Evolutionary conservation across 192 early-diverging fungal genomes (phyloP).

Genomic region (Linnemannia hyalina): DNA sequence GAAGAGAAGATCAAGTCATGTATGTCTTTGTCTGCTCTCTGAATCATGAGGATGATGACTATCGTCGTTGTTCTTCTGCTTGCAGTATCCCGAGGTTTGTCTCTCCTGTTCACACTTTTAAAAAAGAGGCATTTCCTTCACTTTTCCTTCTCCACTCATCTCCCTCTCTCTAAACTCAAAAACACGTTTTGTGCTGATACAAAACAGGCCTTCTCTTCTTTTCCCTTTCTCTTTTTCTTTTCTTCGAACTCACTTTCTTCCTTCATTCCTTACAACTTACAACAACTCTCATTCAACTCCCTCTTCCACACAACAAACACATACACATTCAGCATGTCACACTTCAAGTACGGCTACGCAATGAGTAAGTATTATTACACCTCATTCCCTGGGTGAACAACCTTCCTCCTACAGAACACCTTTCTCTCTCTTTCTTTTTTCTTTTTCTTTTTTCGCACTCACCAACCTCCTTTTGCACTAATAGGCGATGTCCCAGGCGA

Average conservation of each 20-base stretch:
- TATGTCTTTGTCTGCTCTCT: too few species aligned
- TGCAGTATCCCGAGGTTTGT: too few species aligned
- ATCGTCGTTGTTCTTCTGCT: too few species aligned
- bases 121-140: neutral
- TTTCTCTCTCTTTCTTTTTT: neutral
- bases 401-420: neutral
- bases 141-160: neutral
- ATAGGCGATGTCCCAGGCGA: conserved; percentile 47
- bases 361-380: conserved; percentile 29
- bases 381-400: neutral
- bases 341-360: conserved; percentile 51
- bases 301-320: neutral
- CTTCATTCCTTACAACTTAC: neutral
- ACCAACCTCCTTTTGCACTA: neutral
- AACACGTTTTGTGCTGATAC: neutral
- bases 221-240: neutral
- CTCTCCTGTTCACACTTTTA: neutral
- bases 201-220: too few species aligned
- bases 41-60: too few species aligned
- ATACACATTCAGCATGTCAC: conserved; percentile 19
- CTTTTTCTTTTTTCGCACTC: neutral
- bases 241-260: neutral
- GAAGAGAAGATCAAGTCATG: too few species aligned
- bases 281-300: neutral
- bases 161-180: neutral